Evolutionary conservation across 345 rosid species (phyloP).

Genomic region (Mercurialis annua): DNA sequence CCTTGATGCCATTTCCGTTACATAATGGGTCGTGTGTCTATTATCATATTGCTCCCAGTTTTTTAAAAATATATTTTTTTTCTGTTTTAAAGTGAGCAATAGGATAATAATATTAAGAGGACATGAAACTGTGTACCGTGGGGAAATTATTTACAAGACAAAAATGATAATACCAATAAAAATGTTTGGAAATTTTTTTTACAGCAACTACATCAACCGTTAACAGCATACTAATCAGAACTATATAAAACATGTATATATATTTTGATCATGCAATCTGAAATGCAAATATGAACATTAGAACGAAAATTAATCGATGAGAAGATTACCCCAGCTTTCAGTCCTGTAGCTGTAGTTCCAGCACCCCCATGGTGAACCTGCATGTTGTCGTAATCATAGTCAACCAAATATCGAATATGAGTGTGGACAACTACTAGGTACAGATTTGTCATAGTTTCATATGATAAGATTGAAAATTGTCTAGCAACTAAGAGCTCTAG

Average conservation of each 20-base stretch:
- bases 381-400: slow-evolving; percentile 15
- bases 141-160: neutral
- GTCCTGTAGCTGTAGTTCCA: slow-evolving; percentile 96
- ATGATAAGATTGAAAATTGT: neutral
- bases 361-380: slow-evolving; percentile 99
- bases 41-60: neutral
- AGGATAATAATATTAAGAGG: neutral
- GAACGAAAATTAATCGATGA: neutral
- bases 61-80: neutral
- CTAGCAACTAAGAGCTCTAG: neutral
- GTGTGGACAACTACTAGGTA: neutral
- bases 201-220: neutral
- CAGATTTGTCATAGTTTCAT: neutral
- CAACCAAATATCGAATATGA: slow-evolving; percentile 11
- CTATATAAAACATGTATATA: neutral
- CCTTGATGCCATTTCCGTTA: neutral
- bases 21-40: neutral
- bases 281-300: neutral
- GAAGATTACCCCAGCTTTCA: slow-evolving; percentile 78
- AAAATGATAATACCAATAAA: neutral
- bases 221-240: neutral
- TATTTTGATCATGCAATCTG: neutral
- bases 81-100: neutral
- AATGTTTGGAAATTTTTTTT: neutral
- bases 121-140: neutral